These are phyloP conservation scores for Graphilbum ipis-grandicollis DNA, from an alignment of 2,329 filamentous ascomycete species.

Conservation along the genomic window DNA sequence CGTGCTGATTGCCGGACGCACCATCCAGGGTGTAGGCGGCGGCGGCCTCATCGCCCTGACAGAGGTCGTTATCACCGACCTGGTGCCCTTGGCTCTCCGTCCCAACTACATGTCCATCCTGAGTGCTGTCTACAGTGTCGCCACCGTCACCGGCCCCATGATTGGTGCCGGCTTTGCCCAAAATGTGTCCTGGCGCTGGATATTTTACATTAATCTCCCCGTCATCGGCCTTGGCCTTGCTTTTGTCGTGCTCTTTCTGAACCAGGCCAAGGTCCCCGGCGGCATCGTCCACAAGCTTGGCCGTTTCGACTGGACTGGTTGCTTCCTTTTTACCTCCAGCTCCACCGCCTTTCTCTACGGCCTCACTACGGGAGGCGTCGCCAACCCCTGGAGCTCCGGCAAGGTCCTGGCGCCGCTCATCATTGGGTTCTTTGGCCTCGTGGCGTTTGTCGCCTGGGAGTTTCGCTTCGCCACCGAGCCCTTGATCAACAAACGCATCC, in stretches of 20 bases:
- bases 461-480: slow-evolving; percentile 11
- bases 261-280: slow-evolving; percentile 18
- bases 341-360: slow-evolving; percentile 23
- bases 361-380: slow-evolving; percentile 24
- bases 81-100: slow-evolving; percentile 12
- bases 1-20: slow-evolving; percentile 17
- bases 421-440: slow-evolving; percentile 19
- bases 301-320: slow-evolving; percentile 27
- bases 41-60: slow-evolving; percentile 18
- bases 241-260: slow-evolving; percentile 14
- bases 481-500: slow-evolving; percentile 24
- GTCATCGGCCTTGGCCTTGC: slow-evolving; percentile 14
- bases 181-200: slow-evolving; percentile 13
- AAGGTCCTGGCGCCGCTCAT: slow-evolving; percentile 24
- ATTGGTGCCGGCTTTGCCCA: slow-evolving; percentile 11
- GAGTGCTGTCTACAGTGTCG: slow-evolving; percentile 9
- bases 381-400: slow-evolving; percentile 22
- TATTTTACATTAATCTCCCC: slow-evolving; percentile 28
- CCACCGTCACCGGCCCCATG: slow-evolving; percentile 10
- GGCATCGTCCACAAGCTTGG: slow-evolving; percentile 14
- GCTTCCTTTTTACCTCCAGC: slow-evolving; percentile 20
- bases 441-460: slow-evolving; percentile 10
- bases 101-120: slow-evolving; percentile 11
- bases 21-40: slow-evolving; percentile 19
- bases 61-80: slow-evolving; percentile 18